phyloP scores from a whole-genome alignment of 345 rosid genomes.

The Rhodamnia rubescens region DNA sequence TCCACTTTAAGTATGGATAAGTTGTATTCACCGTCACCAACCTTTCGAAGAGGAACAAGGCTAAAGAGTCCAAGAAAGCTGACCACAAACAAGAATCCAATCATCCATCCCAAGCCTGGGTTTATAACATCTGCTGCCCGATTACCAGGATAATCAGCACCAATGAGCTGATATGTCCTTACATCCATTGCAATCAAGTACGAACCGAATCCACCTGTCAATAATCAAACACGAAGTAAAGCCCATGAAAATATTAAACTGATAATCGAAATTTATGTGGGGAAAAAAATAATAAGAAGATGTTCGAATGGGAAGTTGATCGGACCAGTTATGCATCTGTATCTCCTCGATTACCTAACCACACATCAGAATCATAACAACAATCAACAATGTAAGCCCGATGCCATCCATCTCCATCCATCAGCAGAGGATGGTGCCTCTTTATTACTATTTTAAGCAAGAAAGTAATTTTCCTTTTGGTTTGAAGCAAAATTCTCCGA shows the following conservation, averaged over 20 bases:
- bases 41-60: slow-evolving; percentile 89
- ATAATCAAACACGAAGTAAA: not conserved
- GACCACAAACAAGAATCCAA: slow-evolving; percentile 73
- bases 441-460: not conserved
- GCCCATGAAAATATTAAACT: not conserved
- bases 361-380: not conserved
- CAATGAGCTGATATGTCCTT: slow-evolving; percentile 69
- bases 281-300: not conserved
- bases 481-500: not conserved
- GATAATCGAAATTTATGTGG: not conserved
- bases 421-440: not conserved
- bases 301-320: not conserved
- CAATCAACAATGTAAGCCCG: not conserved
- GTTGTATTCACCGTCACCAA: slow-evolving; percentile 1
- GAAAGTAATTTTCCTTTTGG: not conserved
- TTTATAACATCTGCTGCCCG: slow-evolving; percentile 56
- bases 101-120: slow-evolving; percentile 89
- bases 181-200: slow-evolving; percentile 86
- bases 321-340: not conserved
- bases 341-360: not conserved
- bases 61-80: slow-evolving; percentile 89
- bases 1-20: not conserved
- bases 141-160: slow-evolving; percentile 79
- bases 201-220: slow-evolving; percentile 81
- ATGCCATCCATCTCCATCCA: not conserved